Percentiles rank a stretch among this genome's conserved stretches.
Conservation (phyloP, 1,284 basidiomycete species). For the Ganoderma lingzhi region DNA sequence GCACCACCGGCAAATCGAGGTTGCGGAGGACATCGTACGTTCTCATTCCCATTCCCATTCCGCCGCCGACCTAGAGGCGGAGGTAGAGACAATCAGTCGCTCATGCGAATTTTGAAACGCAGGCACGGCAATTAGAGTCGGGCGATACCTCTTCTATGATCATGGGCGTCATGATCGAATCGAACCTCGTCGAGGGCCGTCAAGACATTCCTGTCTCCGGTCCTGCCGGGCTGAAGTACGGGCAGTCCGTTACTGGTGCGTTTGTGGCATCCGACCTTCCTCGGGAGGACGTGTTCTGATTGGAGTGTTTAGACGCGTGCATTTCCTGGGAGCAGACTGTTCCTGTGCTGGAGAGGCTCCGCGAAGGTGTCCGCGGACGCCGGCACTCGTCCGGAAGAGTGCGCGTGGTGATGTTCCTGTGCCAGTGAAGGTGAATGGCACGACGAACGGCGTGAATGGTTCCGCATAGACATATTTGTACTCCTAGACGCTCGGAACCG, state of each 20-base stretch:
- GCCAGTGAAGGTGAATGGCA: constrained; percentile 15
- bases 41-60: not conserved
- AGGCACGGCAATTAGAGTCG: constrained; percentile 78
- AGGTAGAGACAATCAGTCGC: not conserved
- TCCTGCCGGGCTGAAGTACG: constrained; percentile 83
- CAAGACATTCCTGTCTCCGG: constrained; percentile 88
- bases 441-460: constrained; percentile 23
- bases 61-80: not conserved
- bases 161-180: constrained; percentile 98
- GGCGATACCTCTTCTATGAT: constrained; percentile 80
- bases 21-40: constrained; percentile 85
- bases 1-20: constrained; percentile 84
- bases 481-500: not conserved
- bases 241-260: constrained; percentile 80
- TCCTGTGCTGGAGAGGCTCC: constrained; percentile 80
- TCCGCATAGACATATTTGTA: constrained; percentile 12
- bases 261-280: not conserved
- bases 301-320: constrained; percentile 70
- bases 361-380: constrained; percentile 82
- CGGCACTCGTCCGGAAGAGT: constrained; percentile 56
- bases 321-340: constrained; percentile 91
- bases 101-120: constrained; percentile 10
- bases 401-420: constrained; percentile 35
- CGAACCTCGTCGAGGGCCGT: constrained; percentile 89
- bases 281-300: constrained; percentile 14